Evolutionary conservation across 2,329 filamentous ascomycete genomes (phyloP).

Genomic region (Stemphylium vesicarium): DNA sequence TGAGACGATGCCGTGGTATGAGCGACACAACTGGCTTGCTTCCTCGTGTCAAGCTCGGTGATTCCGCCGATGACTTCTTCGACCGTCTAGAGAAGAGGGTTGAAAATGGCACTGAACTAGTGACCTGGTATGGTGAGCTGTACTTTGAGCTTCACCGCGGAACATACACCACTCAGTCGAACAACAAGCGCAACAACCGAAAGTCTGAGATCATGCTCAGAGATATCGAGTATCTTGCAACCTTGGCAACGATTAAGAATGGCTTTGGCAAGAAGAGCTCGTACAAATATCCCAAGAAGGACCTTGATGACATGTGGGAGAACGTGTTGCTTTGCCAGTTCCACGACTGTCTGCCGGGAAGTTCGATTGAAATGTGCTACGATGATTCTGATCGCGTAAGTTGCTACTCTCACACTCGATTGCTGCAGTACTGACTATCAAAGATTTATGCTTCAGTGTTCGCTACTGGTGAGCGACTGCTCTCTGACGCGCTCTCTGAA

Average conservation of each 20-base stretch:
- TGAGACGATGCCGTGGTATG: constrained; percentile 88
- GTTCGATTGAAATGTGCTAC: constrained; percentile 97
- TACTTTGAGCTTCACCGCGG: constrained; percentile 98
- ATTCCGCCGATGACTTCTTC: constrained; percentile 94
- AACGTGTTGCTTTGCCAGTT: constrained; percentile 90
- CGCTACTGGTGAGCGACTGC: constrained; percentile 72
- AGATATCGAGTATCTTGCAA: constrained; percentile 86
- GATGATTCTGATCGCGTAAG: constrained; percentile 82
- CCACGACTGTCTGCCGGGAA: constrained; percentile 95
- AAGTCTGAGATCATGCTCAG: constrained; percentile 83
- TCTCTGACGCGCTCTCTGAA: constrained; percentile 71
- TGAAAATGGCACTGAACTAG: constrained; percentile 69
- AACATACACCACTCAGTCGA: constrained; percentile 95
- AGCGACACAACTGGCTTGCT: constrained; percentile 84
- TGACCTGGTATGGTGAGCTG: constrained; percentile 97
- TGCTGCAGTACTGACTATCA: constrained; percentile 23
- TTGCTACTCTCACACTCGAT: background rate
- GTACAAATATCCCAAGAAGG: constrained; percentile 91
- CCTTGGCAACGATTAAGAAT: constrained; percentile 77
- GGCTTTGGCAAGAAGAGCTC: constrained; percentile 51
- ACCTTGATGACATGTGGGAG: constrained; percentile 98
- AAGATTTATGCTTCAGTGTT: constrained; percentile 82
- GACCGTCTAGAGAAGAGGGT: constrained; percentile 81
- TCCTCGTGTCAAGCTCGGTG: constrained; percentile 86
- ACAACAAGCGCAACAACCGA: constrained; percentile 95